Base-by-base conservation (phyloP, 345 rosid species). In the Acer campestre region DNA sequence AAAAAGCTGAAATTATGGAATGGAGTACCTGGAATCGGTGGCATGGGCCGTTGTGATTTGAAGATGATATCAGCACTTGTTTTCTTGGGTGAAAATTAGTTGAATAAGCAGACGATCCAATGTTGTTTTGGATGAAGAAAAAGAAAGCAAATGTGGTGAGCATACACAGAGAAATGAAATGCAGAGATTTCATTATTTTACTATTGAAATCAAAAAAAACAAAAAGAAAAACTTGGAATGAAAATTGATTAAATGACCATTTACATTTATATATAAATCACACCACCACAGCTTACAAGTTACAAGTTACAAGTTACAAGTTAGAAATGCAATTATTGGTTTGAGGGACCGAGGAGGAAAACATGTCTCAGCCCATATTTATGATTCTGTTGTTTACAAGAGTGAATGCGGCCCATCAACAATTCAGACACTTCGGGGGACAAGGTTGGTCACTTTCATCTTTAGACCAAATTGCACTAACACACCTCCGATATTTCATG, bases 181-280 rank as follows among this genome's bases (percentile, higher is more conserved):
- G 68, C 67, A 53, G 46, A 27, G 82, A 48, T 64, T 75, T 86
- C 89, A 82, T 86, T 73, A 27, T 9, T 72, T 64, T 77, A 12
- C 72, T 35, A 42, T 31, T 56, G 25, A 61, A 29, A 75, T 35
- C 38, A 35, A 35, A 35, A 6, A 3, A 31, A 31, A 31, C 3
- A 31, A 31, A 35, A 35, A 35, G 3, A 29, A 20, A 56, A 16
- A 35, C 12, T 64, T 20, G 67, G 55, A 61, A 66, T 63, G 56
- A 46, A 56, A 44, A 42, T 35, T 20, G 68, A 61, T 16, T n/a
- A 68, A 67, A 67, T 27, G 58, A 66, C 48, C 49, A 0, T 46
- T 46, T 46, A 9, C 74, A 48, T 61, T 67, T 61, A 46, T 74
- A 73, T 70, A 72, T 25, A 51, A 42, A 46, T 7, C 53, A 40